Conservation (phyloP, 177 flowering plant species). For the Tripterygium wilfordii region DNA sequence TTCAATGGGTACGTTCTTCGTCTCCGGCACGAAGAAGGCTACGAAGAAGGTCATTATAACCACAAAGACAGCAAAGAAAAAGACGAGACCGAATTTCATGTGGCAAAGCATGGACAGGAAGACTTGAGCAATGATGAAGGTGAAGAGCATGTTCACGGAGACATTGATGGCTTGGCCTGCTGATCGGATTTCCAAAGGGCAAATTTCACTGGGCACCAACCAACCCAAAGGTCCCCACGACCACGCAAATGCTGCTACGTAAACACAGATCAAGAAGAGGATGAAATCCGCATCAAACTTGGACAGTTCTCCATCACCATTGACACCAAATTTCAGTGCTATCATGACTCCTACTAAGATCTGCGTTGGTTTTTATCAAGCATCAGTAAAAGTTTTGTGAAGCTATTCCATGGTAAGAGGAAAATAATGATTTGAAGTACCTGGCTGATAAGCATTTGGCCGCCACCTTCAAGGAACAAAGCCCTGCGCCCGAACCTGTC, state of each 20-base stretch:
- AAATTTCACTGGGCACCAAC: slow-evolving; percentile 16
- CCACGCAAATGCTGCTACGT: slow-evolving; percentile 18
- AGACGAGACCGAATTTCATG: slow-evolving; percentile 36
- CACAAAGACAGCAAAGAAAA: slow-evolving; percentile 41
- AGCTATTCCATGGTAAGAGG: too few species aligned
- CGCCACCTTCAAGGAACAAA: slow-evolving; percentile 16
- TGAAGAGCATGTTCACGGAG: slow-evolving; percentile 41
- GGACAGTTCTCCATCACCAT: not conserved
- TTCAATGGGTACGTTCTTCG: slow-evolving; percentile 40
- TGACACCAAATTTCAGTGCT: slow-evolving; percentile 5
- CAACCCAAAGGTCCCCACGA: slow-evolving; percentile 24
- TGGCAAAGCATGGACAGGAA: slow-evolving; percentile 44
- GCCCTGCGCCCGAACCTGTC: slow-evolving; percentile 25
- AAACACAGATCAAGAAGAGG: slow-evolving; percentile 4
- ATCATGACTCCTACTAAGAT: slow-evolving; percentile 6
- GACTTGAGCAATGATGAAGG: slow-evolving; percentile 36
- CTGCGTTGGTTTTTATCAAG: too few species aligned
- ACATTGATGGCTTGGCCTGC: slow-evolving; percentile 28
- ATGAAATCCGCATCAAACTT: not conserved
- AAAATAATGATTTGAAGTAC: too few species aligned
- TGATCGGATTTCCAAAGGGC: slow-evolving; percentile 14
- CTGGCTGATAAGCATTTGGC: slow-evolving; percentile 16
- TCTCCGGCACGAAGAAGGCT: slow-evolving; percentile 37
- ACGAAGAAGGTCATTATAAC: slow-evolving; percentile 34
- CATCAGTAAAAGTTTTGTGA: too few species aligned